These are phyloP conservation scores for Sporothrix phasma DNA, from an alignment of 2,329 filamentous ascomycete genomes.

Conservation along the genomic window DNA sequence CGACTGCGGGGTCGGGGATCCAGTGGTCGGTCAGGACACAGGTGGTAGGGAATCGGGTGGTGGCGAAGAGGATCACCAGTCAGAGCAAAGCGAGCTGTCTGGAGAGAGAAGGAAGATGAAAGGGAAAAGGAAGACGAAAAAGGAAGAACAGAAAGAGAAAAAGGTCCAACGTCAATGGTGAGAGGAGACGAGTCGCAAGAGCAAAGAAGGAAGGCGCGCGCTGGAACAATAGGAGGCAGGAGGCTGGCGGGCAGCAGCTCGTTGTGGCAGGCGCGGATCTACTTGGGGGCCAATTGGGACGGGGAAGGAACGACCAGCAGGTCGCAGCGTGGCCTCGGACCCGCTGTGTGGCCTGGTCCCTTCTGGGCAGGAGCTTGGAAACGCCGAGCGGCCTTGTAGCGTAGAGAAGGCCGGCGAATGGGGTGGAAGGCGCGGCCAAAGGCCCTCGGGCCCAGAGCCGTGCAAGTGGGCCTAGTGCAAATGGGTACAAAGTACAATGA, in stretches of 20 bases:
- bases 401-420: constrained; percentile 14
- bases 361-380: background rate
- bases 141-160: background rate
- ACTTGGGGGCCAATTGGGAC: background rate
- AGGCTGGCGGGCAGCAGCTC: background rate
- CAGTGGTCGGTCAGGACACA: background rate
- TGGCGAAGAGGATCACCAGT: no score
- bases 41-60: background rate
- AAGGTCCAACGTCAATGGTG: background rate
- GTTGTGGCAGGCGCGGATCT: background rate
- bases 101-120: background rate
- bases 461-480: background rate
- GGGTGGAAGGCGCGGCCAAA: constrained; percentile 10
- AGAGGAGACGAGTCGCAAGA: background rate
- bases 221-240: background rate
- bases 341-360: background rate
- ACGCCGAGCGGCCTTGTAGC: background rate
- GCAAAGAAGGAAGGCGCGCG: background rate
- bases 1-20: constrained; percentile 2
- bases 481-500: background rate
- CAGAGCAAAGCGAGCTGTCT: background rate
- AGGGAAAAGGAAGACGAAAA: background rate
- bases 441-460: background rate
- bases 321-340: background rate
- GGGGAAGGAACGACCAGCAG: background rate